Evolutionary conservation across 2,329 filamentous ascomycete genomes (phyloP).

Genomic region (Penicillium sp.): DNA sequence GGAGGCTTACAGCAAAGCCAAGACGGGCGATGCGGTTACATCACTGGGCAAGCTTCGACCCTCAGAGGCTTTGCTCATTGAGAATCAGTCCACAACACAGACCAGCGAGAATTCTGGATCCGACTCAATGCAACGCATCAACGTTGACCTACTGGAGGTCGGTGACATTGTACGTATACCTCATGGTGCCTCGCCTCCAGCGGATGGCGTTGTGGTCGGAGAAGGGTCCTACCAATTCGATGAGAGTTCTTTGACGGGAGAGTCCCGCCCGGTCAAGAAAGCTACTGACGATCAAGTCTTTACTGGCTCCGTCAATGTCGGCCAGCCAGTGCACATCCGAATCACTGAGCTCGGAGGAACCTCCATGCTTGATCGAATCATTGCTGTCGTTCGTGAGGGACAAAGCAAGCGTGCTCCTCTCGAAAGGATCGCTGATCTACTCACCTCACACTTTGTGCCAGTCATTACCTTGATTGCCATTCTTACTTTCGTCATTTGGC

Average conservation of each 20-base stretch:
- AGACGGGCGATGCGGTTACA: slow-evolving; percentile 80
- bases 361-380: slow-evolving; percentile 52
- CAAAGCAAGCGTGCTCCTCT: slow-evolving; percentile 50
- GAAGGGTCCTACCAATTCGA: slow-evolving; percentile 69
- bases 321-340: slow-evolving; percentile 44
- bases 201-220: slow-evolving; percentile 65
- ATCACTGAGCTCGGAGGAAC: slow-evolving; percentile 47
- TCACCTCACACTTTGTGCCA: slow-evolving; percentile 51
- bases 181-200: slow-evolving; percentile 79
- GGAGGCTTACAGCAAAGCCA: slow-evolving; percentile 89
- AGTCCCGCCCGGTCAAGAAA: slow-evolving; percentile 48
- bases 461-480: slow-evolving; percentile 50
- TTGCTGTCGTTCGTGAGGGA: slow-evolving; percentile 49
- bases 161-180: slow-evolving; percentile 73
- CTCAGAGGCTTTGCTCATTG: slow-evolving; percentile 68
- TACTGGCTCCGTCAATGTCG: slow-evolving; percentile 49
- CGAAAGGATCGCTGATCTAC: slow-evolving; percentile 47
- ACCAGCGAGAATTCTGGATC: slow-evolving; percentile 2
- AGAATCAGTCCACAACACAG: slow-evolving; percentile 8
- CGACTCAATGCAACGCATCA: slow-evolving; percentile 46
- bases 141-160: slow-evolving; percentile 68
- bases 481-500: slow-evolving; percentile 48
- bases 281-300: slow-evolving; percentile 42
- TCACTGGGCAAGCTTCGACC: slow-evolving; percentile 76
- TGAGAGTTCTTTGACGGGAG: slow-evolving; percentile 78